Evolutionary conservation across 768 basidiomycete species (phyloP), one percentile per base, ranked within the genome.

Genomic region (Tubosaeta sp.): DNA sequence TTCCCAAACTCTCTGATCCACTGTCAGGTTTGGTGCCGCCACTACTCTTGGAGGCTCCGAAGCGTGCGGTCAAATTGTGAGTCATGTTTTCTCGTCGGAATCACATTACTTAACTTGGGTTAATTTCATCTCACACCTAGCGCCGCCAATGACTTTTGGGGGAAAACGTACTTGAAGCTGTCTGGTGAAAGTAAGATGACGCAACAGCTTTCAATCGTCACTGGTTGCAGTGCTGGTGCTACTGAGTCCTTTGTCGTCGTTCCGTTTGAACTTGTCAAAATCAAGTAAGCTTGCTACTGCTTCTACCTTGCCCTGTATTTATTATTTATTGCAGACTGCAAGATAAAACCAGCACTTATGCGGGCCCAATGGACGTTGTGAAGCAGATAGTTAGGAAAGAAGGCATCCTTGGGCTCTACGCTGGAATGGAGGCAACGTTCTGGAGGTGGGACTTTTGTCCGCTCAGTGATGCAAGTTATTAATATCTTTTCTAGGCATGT

Each of bases 401-500:
- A 32, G 95, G 95, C 27, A 46, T 88, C 5, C 71, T 97, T 0
- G 95, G 92, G 17, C 71, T 97, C 25, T 97, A 97, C 65, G 83
- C 83, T 22, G 95, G 97, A 33, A 95, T 98, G 88, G 97, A 98
- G 67, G 82, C 92, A 12, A 98, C 95, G 2, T 95, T 97, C 74
- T 97, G 95, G 95, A 82, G 95, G 91, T 90, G 16, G 38, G 17
- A 25, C 13, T 22, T 34, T 22, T 17, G 16, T 38, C n/a, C 13
- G n/a, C 19, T 17, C 14, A 3, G 27, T 39, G 33, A 17, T 13
- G 27, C 44, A 16, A 1, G 31, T 27, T 17, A 41, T n/a, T 51
- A 29, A 61, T 6, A 3, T 11, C 9, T 43, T 4, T 29, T 46
- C 44, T 35, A 90, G 88, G 62, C 91, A 94, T 61, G 60, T 91